Evolutionary conservation across 2,329 filamentous ascomycete genomes (phyloP).

Genomic region (Blastomyces percursus): DNA sequence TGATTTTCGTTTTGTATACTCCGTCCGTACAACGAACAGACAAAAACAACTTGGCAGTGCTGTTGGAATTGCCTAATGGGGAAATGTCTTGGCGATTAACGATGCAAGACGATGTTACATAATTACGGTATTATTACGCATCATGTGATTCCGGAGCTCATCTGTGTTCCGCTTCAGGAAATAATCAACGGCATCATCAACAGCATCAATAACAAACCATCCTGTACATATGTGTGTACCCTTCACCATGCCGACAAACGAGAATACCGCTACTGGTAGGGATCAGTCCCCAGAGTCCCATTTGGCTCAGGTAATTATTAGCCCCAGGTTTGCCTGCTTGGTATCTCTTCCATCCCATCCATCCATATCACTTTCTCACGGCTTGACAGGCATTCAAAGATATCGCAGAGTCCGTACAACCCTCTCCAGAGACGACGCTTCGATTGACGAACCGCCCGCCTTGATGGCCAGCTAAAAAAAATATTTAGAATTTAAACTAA

Average conservation of each 20-base stretch:
- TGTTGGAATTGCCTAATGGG: background rate
- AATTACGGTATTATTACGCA: background rate
- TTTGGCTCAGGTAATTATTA: constrained; percentile 10
- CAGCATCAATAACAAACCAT: no score
- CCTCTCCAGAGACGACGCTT: background rate
- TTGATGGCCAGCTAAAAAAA: background rate
- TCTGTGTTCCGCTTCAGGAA: no score
- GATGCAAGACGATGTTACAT: background rate
- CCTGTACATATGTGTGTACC: no score
- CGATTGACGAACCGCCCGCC: background rate
- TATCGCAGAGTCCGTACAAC: constrained; percentile 19
- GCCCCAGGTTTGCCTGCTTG: no score
- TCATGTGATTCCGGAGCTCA: background rate
- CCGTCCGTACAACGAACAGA: no score
- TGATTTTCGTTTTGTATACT: background rate
- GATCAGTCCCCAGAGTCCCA: constrained; percentile 4
- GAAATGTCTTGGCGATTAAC: background rate
- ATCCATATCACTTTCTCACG: background rate
- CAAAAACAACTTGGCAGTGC: background rate
- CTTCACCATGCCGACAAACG: background rate
- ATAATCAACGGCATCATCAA: no score
- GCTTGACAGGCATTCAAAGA: constrained; percentile 24
- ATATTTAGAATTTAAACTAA: background rate
- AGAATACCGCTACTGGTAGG: background rate
- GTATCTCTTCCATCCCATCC: background rate